phyloP scores from a whole-genome alignment of 2,329 filamentous ascomycete genomes.

The Penicillium occitanis region DNA sequence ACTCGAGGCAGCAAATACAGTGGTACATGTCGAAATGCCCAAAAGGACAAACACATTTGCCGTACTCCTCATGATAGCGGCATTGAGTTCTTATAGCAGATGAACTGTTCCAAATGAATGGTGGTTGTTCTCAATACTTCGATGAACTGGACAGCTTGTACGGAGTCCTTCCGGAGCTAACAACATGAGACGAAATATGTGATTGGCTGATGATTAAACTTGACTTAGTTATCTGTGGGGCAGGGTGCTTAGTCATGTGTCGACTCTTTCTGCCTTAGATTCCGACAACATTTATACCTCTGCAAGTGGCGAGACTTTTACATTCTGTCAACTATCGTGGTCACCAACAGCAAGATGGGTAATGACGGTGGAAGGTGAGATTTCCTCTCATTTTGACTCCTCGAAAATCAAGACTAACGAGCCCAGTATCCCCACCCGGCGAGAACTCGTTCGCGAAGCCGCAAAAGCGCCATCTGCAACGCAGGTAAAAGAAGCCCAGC shows the following conservation, averaged over 20 bases:
- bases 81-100: conserved; percentile 34
- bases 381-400: not conserved
- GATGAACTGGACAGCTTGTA: conserved; percentile 36
- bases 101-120: conserved; percentile 13
- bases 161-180: conserved; percentile 14
- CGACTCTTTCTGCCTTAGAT: conserved; percentile 9
- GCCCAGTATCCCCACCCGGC: conserved; percentile 79
- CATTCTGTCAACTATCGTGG: not conserved
- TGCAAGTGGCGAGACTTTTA: conserved; percentile 15
- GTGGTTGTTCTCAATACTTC: conserved; percentile 1
- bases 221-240: conserved; percentile 18
- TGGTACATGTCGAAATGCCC: conserved; percentile 37
- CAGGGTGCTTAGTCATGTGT: conserved; percentile 21
- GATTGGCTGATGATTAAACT: conserved; percentile 5
- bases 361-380: conserved; percentile 83
- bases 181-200: not conserved
- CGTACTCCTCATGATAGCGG: conserved; percentile 40
- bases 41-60: conserved; percentile 37
- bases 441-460: conserved; percentile 93
- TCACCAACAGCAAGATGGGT: conserved; percentile 63
- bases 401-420: conserved; percentile 15
- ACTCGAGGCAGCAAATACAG: conserved; percentile 48
- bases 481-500: conserved; percentile 83
- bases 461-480: conserved; percentile 77
- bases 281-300: conserved; percentile 6